phyloP scores from a whole-genome alignment of 2,329 filamentous ascomycete species.

The Coniochaeta pulveracea region DNA sequence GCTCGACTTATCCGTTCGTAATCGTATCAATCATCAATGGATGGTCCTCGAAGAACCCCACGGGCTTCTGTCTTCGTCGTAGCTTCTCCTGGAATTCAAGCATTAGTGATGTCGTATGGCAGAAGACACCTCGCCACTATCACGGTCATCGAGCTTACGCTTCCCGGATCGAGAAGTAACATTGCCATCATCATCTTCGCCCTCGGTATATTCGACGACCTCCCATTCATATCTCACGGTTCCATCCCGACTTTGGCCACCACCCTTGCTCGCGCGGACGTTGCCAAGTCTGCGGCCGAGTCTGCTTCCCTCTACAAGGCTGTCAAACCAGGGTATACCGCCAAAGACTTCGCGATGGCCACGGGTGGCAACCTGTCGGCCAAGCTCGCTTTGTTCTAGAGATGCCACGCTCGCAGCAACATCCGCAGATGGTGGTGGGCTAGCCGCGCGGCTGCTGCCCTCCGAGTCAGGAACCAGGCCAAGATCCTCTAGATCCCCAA shows the following conservation, averaged over 20 bases:
- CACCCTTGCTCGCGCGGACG: constrained; percentile 44
- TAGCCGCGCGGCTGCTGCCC: constrained; percentile 13
- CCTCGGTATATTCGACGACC: constrained; percentile 60
- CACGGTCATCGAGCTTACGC: constrained; percentile 37
- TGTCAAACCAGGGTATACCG: constrained; percentile 77
- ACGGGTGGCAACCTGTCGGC: constrained; percentile 3
- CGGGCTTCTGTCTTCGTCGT: too few species aligned
- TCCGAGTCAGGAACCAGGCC: constrained; percentile 50
- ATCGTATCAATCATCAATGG: too few species aligned
- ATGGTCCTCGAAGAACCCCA: too few species aligned
- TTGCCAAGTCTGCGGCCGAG: constrained; percentile 55
- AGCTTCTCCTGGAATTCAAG: too few species aligned
- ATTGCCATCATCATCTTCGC: constrained; percentile 19
- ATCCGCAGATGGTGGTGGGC: constrained; percentile 15
- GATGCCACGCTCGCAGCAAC: constrained; percentile 15
- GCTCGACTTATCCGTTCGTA: too few species aligned
- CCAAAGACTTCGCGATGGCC: constrained; percentile 52
- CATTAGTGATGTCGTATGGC: too few species aligned
- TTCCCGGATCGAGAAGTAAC: constrained; percentile 30
- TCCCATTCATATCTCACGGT: constrained; percentile 69
- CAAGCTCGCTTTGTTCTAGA: constrained; percentile 20
- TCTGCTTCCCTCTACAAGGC: constrained; percentile 63
- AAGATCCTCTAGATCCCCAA: constrained; percentile 62
- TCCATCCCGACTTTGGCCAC: constrained; percentile 46
- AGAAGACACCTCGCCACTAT: too few species aligned